Base-by-base conservation (phyloP, 2,329 filamentous ascomycete species). In the Neofusicoccum ribis region DNA sequence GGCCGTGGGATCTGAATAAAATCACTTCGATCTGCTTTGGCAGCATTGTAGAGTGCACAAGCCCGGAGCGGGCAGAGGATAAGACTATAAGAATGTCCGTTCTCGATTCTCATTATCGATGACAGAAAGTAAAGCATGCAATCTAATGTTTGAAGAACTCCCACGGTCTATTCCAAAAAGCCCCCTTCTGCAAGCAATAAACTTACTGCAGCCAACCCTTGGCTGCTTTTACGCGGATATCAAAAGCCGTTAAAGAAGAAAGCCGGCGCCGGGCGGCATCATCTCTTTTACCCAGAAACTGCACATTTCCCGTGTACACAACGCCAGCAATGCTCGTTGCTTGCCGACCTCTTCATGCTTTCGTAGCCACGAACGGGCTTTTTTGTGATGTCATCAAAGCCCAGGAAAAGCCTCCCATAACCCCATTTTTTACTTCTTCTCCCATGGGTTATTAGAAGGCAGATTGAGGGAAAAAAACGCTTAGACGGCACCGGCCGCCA, bases 401-500 rank as follows among this genome's bases (percentile, higher is more conserved):
- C 44, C 50, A 23, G 14, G 20, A 23, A 43, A 34, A 58, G 23
- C 34, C 46, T 50, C 43, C 44, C 12, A 39, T 39, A 59, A 58
- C 63, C 44, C 41, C 51, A 47, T 47, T 17, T 43, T 54, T 3
- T 39, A 41, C 41, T 23, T 46, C 63, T 47, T 31, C 12, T 64
- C 36, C 44, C 31, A 1, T 58, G 14, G 31, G 52, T 31, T 37
- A 23, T 37, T 59, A 59, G 52, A 49, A 49, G 51, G 20, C 62
- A 47, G 14, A 31, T 8, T 34, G 34, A 23, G 20, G 14, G n/a
- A 36, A 47, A 43, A 49, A 17, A 15, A 51, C 20, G 50, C 63
- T 85, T 91, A 96, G 77, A 98, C 93, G 70, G 92, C 91, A 79
- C 94, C 94, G 65, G 88, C 82, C 51, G 87, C 87, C 76, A 97